phyloP scores from a whole-genome alignment of 78 protist genomes.

The Pigoraptor vietnamica region DNA sequence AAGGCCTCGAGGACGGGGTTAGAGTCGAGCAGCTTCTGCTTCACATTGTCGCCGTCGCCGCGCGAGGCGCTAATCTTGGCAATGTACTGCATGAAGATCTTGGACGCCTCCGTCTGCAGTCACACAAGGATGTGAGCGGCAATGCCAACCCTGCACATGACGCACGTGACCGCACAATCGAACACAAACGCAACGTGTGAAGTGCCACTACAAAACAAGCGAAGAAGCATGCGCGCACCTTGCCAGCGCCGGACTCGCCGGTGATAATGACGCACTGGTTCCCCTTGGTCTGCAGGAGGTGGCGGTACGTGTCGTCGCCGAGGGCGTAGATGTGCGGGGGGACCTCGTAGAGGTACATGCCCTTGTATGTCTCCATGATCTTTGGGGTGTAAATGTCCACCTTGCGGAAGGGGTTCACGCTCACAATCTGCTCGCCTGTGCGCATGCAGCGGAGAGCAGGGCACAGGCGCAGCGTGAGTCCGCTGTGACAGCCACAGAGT shows the following conservation, averaged over 20 bases:
- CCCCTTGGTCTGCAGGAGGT: conserved; percentile 56
- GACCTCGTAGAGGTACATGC: conserved; percentile 3
- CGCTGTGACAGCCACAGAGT: background rate
- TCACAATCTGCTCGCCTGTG: background rate
- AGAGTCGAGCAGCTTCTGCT: conserved; percentile 61
- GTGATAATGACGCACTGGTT: conserved; percentile 83
- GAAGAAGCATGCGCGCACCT: background rate
- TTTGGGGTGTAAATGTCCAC: background rate
- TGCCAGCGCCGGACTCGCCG: conserved; percentile 36
- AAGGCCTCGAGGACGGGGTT: conserved; percentile 91
- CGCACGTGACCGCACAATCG: no score
- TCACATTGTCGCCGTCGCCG: conserved; percentile 61
- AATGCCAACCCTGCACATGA: no score
- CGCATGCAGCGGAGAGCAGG: background rate
- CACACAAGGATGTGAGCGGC: no score
- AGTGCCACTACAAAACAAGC: no score
- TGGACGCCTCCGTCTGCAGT: background rate
- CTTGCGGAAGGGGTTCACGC: background rate
- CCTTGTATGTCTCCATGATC: background rate
- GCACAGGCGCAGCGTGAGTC: background rate
- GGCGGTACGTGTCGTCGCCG: conserved; percentile 69
- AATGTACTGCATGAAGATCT: conserved; percentile 80
- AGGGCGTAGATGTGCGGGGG: conserved; percentile 77
- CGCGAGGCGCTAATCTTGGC: conserved; percentile 52
- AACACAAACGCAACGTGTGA: no score